Base-by-base conservation (phyloP, 768 basidiomycete species). In the Leccinum longicurvipes region DNA sequence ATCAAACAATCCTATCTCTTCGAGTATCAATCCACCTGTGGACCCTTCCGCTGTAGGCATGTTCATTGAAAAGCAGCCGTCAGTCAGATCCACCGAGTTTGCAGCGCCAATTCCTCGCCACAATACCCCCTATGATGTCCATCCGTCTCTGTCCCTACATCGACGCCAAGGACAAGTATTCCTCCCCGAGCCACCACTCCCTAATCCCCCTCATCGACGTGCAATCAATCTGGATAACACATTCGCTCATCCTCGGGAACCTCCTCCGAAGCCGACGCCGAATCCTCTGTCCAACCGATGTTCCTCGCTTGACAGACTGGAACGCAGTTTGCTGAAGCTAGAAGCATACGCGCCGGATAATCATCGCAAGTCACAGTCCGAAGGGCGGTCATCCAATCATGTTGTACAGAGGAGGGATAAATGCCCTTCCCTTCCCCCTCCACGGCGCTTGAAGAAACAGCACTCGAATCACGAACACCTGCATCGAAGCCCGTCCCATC, bases 321-420 rank as follows among this genome's bases (percentile, higher is more conserved):
- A 75, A 47, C 50, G 44, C 31, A 76, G 74, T 60, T 51, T 75
- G 44, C 54, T 62, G 21, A 74, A 70, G 46, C 63, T 74, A 36
- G 68, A 71, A 53, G 58, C 64, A 25, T 64, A 72, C 34, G 67
- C 62, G 2, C 71, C 73, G 23, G 2, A n/a, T 11, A 63, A 62
- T 28, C 63, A 65, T 28, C 60, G 58, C 55, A 60, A 66, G 53
- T 67, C 61, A 32, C 63, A 44, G 19, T 63, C 59, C 15, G 64
- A 60, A 14, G 57, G 42, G 15, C 54, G 34, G 31, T 15, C 55
- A n/a, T 55, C 34, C 10, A 21, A 52, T 48, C 51, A 41, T 42
- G 47, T 46, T 32, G 15, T 27, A 29, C 39, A 55, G n/a, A 17
- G 32, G 28, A 54, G 24, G 23, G 57, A 51, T 15, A 68, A 49